A percentile compares a stretch with the other conserved stretches of the same genome.
These are phyloP conservation scores for Colletotrichum graminicola DNA, from an alignment of 2,329 filamentous ascomycete species.

Conservation along the genomic window DNA sequence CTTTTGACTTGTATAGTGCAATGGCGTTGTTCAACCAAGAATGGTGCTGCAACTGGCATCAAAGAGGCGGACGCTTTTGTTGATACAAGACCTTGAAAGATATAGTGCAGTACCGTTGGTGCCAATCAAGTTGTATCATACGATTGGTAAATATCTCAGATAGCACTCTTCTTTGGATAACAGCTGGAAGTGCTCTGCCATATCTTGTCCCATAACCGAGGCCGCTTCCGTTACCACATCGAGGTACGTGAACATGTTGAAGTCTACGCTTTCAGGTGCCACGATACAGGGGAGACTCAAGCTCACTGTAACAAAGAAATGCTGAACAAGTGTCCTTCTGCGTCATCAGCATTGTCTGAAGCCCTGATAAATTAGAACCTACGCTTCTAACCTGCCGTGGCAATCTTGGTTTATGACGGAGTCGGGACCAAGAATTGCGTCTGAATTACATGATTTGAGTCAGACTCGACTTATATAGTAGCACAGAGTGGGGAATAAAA, in stretches of 20 bases:
- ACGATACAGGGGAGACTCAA: too few relatives aligned
- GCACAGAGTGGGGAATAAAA: too few relatives aligned
- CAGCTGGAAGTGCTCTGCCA: conserved; percentile 49
- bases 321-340: too few relatives aligned
- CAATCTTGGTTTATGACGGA: too few relatives aligned
- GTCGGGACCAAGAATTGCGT: too few relatives aligned
- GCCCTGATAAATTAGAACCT: too few relatives aligned
- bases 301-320: too few relatives aligned
- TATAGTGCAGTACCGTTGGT: fast-evolving
- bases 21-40: conserved; percentile 52
- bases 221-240: conserved; percentile 70
- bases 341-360: too few relatives aligned
- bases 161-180: conserved; percentile 42
- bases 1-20: conserved; percentile 48
- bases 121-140: fast-evolving
- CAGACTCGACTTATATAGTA: too few relatives aligned
- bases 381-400: too few relatives aligned
- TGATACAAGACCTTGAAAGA: conserved; percentile 45
- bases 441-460: too few relatives aligned
- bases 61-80: conserved; percentile 54
- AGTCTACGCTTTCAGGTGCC: too few relatives aligned
- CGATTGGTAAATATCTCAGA: conserved; percentile 41
- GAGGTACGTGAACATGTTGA: conserved; percentile 67
- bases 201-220: conserved; percentile 67
- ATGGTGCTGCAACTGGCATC: conserved; percentile 56